Evolutionary conservation across 148 eudicot species (phyloP).

Genomic region (Tetragonia tetragonoides): DNA sequence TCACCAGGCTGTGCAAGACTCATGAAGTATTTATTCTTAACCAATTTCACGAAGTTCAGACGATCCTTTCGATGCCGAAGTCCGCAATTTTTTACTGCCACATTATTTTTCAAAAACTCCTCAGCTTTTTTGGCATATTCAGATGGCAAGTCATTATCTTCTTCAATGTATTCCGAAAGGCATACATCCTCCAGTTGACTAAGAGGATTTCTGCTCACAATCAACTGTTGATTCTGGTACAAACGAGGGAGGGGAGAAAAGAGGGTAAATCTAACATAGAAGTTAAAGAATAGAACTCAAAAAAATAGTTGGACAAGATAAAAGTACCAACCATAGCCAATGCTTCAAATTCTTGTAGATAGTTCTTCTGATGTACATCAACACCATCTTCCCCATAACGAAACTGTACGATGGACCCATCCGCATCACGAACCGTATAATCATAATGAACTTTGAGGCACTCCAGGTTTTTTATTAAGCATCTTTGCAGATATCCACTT

Average conservation of each 20-base stretch:
- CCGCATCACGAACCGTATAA: slow-evolving; percentile 94
- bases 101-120: slow-evolving; percentile 29
- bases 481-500: slow-evolving; percentile 96
- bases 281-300: neutral
- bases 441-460: slow-evolving; percentile 85
- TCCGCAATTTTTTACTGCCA: slow-evolving; percentile 12
- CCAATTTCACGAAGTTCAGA: slow-evolving; percentile 51
- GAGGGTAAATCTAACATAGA: slow-evolving; percentile 3
- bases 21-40: slow-evolving; percentile 67
- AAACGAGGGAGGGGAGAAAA: neutral
- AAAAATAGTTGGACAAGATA: neutral
- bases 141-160: slow-evolving; percentile 56
- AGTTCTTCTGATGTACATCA: slow-evolving; percentile 85
- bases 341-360: slow-evolving; percentile 75
- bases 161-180: slow-evolving; percentile 53
- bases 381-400: slow-evolving; percentile 97
- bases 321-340: slow-evolving; percentile 55
- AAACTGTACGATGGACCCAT: slow-evolving; percentile 89
- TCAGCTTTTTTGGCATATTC: slow-evolving; percentile 51
- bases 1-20: slow-evolving; percentile 96
- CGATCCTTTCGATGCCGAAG: slow-evolving; percentile 29
- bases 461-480: slow-evolving; percentile 89
- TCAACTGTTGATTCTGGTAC: slow-evolving; percentile 61
- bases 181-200: slow-evolving; percentile 39
- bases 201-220: slow-evolving; percentile 48